Conservation (phyloP, 192 early-diverging fungal species). For the Coemansia sp. region DNA sequence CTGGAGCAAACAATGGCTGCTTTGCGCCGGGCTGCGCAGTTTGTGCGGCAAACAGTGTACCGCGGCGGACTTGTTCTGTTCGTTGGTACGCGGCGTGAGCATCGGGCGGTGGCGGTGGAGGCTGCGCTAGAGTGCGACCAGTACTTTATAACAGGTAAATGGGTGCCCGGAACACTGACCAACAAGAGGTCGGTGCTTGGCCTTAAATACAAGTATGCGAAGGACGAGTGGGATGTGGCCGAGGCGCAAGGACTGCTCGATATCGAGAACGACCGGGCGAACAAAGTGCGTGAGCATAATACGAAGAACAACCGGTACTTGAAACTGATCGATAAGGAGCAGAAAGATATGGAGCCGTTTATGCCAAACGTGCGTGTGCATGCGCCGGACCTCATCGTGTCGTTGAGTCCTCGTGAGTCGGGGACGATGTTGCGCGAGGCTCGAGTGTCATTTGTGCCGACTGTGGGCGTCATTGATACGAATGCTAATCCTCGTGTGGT, state of each 20-base stretch:
- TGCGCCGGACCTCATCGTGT: slow-evolving; percentile 78
- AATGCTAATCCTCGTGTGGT: slow-evolving; percentile 83
- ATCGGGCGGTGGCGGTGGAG: slow-evolving; percentile 65
- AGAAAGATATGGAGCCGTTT: slow-evolving; percentile 12
- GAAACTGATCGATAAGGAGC: slow-evolving; percentile 20
- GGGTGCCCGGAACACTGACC: slow-evolving; percentile 87
- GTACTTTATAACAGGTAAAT: slow-evolving; percentile 76
- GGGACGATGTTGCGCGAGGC: slow-evolving; percentile 78
- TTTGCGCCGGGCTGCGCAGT: slow-evolving; percentile 75
- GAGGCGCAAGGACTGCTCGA: slow-evolving; percentile 24
- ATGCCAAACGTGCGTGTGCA: slow-evolving; percentile 21
- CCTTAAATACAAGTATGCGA: slow-evolving; percentile 12
- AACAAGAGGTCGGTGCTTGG: slow-evolving; percentile 58
- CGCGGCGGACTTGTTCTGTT: slow-evolving; percentile 84
- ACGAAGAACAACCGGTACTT: slow-evolving; percentile 12
- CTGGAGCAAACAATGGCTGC: slow-evolving; percentile 84
- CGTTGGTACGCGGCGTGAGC: slow-evolving; percentile 72
- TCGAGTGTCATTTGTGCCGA: slow-evolving; percentile 72
- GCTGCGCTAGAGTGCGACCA: slow-evolving; percentile 73
- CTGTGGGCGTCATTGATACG: slow-evolving; percentile 88
- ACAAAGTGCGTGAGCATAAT: neutral
- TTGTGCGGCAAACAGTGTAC: slow-evolving; percentile 67
- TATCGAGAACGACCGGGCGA: neutral
- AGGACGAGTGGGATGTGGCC: slow-evolving; percentile 33
- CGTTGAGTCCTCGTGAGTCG: slow-evolving; percentile 83